phyloP scores from a whole-genome alignment of 768 basidiomycete species.

The Phylloporus rhodoxanthus region DNA sequence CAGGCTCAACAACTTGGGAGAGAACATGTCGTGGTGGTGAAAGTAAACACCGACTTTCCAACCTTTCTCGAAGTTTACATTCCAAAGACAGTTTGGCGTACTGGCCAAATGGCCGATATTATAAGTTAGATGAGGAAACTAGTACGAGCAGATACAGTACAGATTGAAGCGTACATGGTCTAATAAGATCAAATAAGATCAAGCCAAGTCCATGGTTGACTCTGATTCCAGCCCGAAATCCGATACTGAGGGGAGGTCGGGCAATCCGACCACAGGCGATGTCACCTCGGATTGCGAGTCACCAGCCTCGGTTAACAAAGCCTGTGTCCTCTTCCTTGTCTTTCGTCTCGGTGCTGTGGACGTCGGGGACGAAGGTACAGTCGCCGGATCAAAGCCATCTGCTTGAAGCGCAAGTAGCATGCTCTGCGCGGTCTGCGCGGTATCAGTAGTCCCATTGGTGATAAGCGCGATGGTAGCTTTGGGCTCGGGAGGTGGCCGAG shows the following conservation, averaged over 20 bases:
- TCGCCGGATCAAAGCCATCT: slow-evolving; percentile 50
- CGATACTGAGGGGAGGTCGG: slow-evolving; percentile 24
- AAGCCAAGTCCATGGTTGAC: slow-evolving; percentile 20
- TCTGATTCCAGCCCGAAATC: slow-evolving; percentile 27
- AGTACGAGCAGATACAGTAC: slow-evolving; percentile 30
- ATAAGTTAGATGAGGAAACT: slow-evolving; percentile 21
- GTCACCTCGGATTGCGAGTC: slow-evolving; percentile 25
- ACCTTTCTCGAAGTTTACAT: background rate
- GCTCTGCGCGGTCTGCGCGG: slow-evolving; percentile 55
- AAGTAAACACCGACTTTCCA: background rate
- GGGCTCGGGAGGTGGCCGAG: slow-evolving; percentile 34
- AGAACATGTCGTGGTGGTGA: slow-evolving; percentile 13
- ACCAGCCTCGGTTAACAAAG: slow-evolving; percentile 33
- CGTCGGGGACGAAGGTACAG: slow-evolving; percentile 47
- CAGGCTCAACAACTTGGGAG: slow-evolving; percentile 6
- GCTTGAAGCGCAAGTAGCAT: slow-evolving; percentile 73
- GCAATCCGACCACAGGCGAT: slow-evolving; percentile 22
- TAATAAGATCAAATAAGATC: slow-evolving; percentile 23
- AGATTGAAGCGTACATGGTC: slow-evolving; percentile 26
- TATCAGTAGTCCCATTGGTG: slow-evolving; percentile 29
- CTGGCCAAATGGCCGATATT: slow-evolving; percentile 4
- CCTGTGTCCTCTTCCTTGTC: slow-evolving; percentile 26
- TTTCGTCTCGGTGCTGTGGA: slow-evolving; percentile 28
- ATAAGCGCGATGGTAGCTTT: slow-evolving; percentile 19
- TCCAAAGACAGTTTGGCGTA: slow-evolving; percentile 24